Base-by-base conservation (phyloP, 179 eudicot genomes). In the Carnegiea gigantea region DNA sequence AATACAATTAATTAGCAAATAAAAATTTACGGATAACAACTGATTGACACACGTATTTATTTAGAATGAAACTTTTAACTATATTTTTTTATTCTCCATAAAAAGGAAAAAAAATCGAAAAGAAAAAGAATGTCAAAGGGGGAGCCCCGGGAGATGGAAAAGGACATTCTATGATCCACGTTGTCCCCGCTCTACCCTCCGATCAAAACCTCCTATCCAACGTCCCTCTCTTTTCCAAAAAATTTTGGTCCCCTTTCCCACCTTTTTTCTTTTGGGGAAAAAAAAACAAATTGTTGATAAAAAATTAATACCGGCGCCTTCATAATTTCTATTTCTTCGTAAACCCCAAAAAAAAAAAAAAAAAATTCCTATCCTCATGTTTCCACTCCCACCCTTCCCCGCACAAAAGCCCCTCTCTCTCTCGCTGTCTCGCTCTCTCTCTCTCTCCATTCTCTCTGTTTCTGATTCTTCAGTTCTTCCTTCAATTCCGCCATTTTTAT, bases 121-220 rank as follows among this genome's bases (percentile, higher is more conserved):
- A 26, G 68, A 62, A n/a, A 20, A 62, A n/a, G 40, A 78, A 70
- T 70, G 74, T 67, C 81, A 77, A 78, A 77, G 72, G 28, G 77
- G 65, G 49, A 59, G 60, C 15, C 65, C 65, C 24, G 65, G n/a
- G 80, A 65, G 78, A 85, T 77, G 86, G 85, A 85, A 83, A 87
- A 83, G 82, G 86, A 87, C 87, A 80, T 68, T 67, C 24, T 78
- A 20, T 18, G 62, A 80, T 82, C 87, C 89, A 87, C 89, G 89
- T 87, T 85, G 84, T 84, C 70, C 30, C 18, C 17, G 70, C 9
- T 82, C 30, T 15, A 83, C 89, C 89, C 51, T 85, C 60, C 64
- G 89, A 87, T 85, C 81, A 87, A 14, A 23, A 72, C 53, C 38
- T 79, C 53, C 51, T 57, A 85, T 85, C 86, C 79, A 81, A 85